Evolutionary conservation across 768 basidiomycete genomes (phyloP).

Genomic region (Boletus rubropictus): DNA sequence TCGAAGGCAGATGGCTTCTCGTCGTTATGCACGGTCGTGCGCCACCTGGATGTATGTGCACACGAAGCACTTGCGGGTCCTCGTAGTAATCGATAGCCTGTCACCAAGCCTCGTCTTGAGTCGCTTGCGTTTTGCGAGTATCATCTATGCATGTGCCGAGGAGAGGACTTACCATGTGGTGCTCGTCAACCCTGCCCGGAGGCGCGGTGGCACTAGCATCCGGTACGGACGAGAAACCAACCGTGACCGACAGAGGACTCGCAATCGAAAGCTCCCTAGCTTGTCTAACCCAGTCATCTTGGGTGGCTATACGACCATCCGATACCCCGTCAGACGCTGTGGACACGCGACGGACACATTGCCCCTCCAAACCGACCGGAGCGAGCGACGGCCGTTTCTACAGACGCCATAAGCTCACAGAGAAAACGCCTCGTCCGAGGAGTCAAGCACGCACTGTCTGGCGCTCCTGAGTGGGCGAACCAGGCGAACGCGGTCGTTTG

Average conservation of each 20-base stretch:
- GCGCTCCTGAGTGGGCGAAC: slow-evolving; percentile 44
- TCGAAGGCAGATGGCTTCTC: slow-evolving; percentile 20
- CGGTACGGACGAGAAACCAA: slow-evolving; percentile 7
- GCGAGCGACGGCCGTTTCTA: slow-evolving; percentile 59
- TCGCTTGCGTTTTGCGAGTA: background rate
- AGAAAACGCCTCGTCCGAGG: background rate
- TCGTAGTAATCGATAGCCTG: slow-evolving; percentile 27
- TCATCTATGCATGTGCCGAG: background rate
- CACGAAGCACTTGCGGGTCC: slow-evolving; percentile 10
- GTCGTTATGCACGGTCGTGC: slow-evolving; percentile 11
- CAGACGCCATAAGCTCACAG: background rate
- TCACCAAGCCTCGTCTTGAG: slow-evolving; percentile 7
- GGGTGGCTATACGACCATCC: slow-evolving; percentile 33
- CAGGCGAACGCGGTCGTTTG: slow-evolving; percentile 62
- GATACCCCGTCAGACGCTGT: slow-evolving; percentile 14
- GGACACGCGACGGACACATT: slow-evolving; percentile 29
- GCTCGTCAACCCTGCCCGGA: slow-evolving; percentile 32
- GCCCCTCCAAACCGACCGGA: slow-evolving; percentile 23
- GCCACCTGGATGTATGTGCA: slow-evolving; percentile 7
- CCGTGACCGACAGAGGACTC: slow-evolving; percentile 19
- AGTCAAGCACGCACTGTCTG: slow-evolving; percentile 40
- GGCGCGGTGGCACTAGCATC: background rate
- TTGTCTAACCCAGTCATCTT: slow-evolving; percentile 75
- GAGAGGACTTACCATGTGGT: slow-evolving; percentile 38
- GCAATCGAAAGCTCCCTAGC: slow-evolving; percentile 59